A percentile compares a stretch with the other conserved stretches of the same genome.
phyloP scores from a whole-genome alignment of 257 asterid species.

The Jaltomata sinuosa region DNA sequence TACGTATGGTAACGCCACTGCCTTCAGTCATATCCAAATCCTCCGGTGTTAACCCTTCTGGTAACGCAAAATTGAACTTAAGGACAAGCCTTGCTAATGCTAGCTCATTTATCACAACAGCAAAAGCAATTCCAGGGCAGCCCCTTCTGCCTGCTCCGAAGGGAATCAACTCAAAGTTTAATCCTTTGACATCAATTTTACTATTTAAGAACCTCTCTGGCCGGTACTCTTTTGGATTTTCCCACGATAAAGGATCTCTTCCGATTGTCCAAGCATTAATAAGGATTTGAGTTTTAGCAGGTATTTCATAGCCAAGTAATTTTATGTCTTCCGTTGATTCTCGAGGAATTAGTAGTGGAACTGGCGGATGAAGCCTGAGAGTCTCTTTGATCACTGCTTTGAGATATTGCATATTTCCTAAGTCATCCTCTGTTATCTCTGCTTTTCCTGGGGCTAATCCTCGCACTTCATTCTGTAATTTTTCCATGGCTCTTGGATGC shows the following conservation, averaged over 20 bases:
- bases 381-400: constrained; percentile 15
- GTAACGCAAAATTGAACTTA: constrained; percentile 8
- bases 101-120: too few species aligned
- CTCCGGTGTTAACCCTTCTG: constrained; percentile 9
- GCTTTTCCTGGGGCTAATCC: neutral
- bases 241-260: constrained; percentile 20
- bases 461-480: neutral
- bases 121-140: too few species aligned
- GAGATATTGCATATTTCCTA: neutral
- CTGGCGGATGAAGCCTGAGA: too few species aligned
- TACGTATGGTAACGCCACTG: too few species aligned
- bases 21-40: neutral
- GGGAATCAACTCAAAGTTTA: too few species aligned
- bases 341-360: constrained; percentile 31
- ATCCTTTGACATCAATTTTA: too few species aligned
- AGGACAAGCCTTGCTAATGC: too few species aligned
- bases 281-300: constrained; percentile 18
- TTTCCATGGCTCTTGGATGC: neutral
- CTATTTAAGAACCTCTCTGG: too few species aligned
- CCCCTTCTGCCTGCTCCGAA: too few species aligned
- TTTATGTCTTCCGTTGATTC: constrained; percentile 26
- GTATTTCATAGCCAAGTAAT: constrained; percentile 30
- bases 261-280: constrained; percentile 42
- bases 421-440: too few species aligned
- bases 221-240: too few species aligned